phyloP scores from a whole-genome alignment of 768 basidiomycete genomes.

The Mycena amicta region DNA sequence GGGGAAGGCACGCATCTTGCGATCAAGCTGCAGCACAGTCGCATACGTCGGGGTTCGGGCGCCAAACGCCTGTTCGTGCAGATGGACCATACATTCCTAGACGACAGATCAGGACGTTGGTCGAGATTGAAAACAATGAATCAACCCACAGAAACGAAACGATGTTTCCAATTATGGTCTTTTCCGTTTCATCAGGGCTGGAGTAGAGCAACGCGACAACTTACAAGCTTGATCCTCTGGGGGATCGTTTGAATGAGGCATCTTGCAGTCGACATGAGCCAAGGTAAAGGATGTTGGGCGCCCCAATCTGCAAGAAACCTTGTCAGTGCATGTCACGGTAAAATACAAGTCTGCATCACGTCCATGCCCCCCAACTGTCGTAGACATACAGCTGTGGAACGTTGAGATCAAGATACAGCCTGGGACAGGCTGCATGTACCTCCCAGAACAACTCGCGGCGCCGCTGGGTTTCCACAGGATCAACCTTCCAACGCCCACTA shows the following conservation, averaged over 20 bases:
- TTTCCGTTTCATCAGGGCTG: slow-evolving; percentile 4
- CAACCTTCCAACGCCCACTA: slow-evolving; percentile 68
- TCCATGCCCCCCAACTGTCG: slow-evolving; percentile 1
- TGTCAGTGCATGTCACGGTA: slow-evolving; percentile 42
- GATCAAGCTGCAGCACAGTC: slow-evolving; percentile 66
- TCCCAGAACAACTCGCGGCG: slow-evolving; percentile 76
- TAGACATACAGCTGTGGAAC: background rate
- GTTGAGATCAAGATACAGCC: slow-evolving; percentile 26
- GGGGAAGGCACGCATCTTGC: slow-evolving; percentile 68
- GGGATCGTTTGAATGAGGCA: slow-evolving; percentile 53
- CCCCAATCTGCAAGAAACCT: slow-evolving; percentile 70
- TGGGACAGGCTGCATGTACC: slow-evolving; percentile 7
- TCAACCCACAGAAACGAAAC: slow-evolving; percentile 46
- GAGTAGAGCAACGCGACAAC: slow-evolving; percentile 26
- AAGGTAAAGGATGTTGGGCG: slow-evolving; percentile 70
- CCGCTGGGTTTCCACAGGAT: slow-evolving; percentile 56
- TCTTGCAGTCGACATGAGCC: slow-evolving; percentile 66
- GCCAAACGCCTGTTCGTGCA: slow-evolving; percentile 73
- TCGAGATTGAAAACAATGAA: background rate
- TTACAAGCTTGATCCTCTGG: slow-evolving; percentile 62
- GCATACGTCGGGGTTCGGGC: slow-evolving; percentile 70
- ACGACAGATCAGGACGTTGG: background rate
- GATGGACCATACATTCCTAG: slow-evolving; percentile 62
- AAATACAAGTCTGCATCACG: background rate
- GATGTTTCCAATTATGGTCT: slow-evolving; percentile 75